phyloP scores from a whole-genome alignment of 1,284 basidiomycete species.

The Trichosporon coremiiforme region DNA sequence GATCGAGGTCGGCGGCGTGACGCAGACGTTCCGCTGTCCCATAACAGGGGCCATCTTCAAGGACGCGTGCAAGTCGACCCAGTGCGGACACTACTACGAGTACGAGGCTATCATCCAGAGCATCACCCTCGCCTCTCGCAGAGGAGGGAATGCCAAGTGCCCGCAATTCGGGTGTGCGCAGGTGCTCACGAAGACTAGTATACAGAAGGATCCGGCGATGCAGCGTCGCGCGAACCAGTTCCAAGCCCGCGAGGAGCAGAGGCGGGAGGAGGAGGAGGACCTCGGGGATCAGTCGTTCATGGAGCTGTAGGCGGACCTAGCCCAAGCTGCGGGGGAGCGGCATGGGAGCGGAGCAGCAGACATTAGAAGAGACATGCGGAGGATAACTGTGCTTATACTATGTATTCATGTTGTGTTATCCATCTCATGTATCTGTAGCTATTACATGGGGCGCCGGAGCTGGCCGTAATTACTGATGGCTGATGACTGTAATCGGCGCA shows the following conservation, averaged over 20 bases:
- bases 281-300: slow-evolving; percentile 17
- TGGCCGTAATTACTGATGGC: too few relatives aligned
- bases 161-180: slow-evolving; percentile 17
- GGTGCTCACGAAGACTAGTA: slow-evolving; percentile 7
- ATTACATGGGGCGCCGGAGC: too few relatives aligned
- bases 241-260: slow-evolving; percentile 11
- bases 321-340: too few relatives aligned
- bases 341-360: background rate
- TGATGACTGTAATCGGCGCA: too few relatives aligned
- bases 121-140: slow-evolving; percentile 23
- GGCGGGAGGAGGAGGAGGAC: slow-evolving; percentile 18
- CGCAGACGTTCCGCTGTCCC: slow-evolving; percentile 78
- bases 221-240: slow-evolving; percentile 23
- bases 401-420: too few relatives aligned
- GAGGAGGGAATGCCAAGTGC: background rate
- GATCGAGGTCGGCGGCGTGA: slow-evolving; percentile 75
- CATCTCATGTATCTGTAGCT: too few relatives aligned
- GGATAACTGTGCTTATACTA: too few relatives aligned
- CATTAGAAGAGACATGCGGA: background rate
- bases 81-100: slow-evolving; percentile 41
- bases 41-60: slow-evolving; percentile 66
- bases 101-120: slow-evolving; percentile 30
- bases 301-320: background rate
- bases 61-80: slow-evolving; percentile 64
- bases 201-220: slow-evolving; percentile 19